Conservation (phyloP, 768 basidiomycete species). For the Russula emetica region DNA sequence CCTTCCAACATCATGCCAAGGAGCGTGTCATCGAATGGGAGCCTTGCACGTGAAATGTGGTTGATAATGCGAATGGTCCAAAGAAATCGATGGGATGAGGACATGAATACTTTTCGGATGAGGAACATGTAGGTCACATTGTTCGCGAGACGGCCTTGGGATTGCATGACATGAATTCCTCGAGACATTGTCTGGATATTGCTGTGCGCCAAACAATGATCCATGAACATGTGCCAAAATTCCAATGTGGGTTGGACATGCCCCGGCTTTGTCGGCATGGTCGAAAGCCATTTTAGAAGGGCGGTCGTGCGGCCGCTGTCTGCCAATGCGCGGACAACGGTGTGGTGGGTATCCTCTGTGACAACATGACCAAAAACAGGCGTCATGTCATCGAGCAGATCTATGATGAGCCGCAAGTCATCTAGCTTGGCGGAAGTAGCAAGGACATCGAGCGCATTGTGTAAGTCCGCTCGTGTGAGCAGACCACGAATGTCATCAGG, state of each 20-base stretch:
- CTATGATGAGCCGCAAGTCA: conserved; percentile 52
- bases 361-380: conserved; percentile 45
- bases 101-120: conserved; percentile 42
- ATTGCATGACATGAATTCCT: conserved; percentile 32
- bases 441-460: conserved; percentile 43
- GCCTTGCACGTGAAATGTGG: conserved; percentile 9
- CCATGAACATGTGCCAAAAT: conserved; percentile 54
- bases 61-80: conserved; percentile 19
- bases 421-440: conserved; percentile 48
- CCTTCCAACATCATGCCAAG: conserved; percentile 25
- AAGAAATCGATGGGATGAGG: conserved; percentile 20
- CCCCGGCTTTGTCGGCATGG: conserved; percentile 49
- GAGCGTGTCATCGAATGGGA: conserved; percentile 27
- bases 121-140: conserved; percentile 48
- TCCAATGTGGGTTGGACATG: conserved; percentile 44
- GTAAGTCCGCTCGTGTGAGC: conserved; percentile 36
- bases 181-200: conserved; percentile 21
- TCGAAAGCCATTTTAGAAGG: conserved; percentile 47
- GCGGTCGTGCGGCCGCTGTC: conserved; percentile 42
- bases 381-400: conserved; percentile 48
- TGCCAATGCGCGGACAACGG: conserved; percentile 48
- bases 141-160: conserved; percentile 41
- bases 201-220: conserved; percentile 34
- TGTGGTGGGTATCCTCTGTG: conserved; percentile 45
- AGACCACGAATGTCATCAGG: conserved; percentile 6